These are phyloP conservation scores for Hyaloscypha bicolor DNA, from an alignment of 495 filamentous ascomycete species.

Conservation along the genomic window DNA sequence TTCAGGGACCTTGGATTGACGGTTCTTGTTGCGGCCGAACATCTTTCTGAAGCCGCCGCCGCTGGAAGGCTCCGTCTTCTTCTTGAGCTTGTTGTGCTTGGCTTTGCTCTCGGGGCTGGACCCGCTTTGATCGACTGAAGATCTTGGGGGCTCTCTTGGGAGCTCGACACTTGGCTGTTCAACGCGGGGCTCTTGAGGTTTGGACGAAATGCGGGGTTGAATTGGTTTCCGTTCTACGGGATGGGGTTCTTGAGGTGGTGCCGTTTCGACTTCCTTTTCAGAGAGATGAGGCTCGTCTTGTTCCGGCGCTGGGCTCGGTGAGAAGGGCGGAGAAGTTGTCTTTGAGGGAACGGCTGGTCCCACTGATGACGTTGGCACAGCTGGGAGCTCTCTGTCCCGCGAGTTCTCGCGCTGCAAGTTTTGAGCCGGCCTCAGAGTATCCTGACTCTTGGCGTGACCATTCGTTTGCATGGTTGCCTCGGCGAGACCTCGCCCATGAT, in stretches of 20 bases:
- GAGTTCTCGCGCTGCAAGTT: conserved; percentile 15
- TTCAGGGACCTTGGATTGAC: conserved; percentile 51
- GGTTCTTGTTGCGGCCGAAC: conserved; percentile 62
- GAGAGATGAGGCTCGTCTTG: conserved; percentile 13
- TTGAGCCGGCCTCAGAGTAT: conserved; percentile 28
- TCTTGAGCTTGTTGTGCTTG: conserved; percentile 56
- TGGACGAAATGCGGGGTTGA: not conserved
- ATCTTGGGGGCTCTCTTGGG: conserved; percentile 30
- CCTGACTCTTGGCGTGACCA: conserved; percentile 32
- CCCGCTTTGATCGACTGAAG: conserved; percentile 46
- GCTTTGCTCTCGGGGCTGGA: conserved; percentile 49
- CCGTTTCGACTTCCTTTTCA: conserved; percentile 28
- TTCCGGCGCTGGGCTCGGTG: conserved; percentile 29
- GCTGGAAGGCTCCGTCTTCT: conserved; percentile 40
- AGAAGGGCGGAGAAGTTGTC: conserved; percentile 19
- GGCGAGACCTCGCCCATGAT: conserved; percentile 63
- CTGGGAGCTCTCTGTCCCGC: conserved; percentile 27
- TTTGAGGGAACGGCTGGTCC: conserved; percentile 25
- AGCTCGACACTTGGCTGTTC: conserved; percentile 12
- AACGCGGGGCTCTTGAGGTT: conserved; percentile 4
- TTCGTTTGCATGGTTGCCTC: conserved; percentile 36
- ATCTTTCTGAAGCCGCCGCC: conserved; percentile 60
- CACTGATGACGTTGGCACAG: conserved; percentile 16
- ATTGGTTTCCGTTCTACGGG: conserved; percentile 17
- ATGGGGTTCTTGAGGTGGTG: conserved; percentile 27